These are phyloP conservation scores for Chenopodium quinoa DNA, from an alignment of 148 eudicot genomes.

Conservation along the genomic window DNA sequence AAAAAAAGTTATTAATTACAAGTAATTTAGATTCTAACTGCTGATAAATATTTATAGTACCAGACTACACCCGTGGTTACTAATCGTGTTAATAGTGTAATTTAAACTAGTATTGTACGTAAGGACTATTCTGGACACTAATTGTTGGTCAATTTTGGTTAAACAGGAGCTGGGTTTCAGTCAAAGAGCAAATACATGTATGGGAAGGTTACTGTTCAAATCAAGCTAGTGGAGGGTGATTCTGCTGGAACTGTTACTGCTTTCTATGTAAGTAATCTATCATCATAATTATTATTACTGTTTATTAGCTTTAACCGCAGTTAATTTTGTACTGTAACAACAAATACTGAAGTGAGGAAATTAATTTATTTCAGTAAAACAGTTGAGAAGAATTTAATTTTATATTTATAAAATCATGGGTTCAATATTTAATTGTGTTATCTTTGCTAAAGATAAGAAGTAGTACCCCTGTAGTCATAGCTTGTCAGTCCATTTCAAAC, in stretches of 20 bases:
- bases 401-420: too few relatives aligned
- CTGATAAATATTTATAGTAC: too few relatives aligned
- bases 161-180: conserved; percentile 82
- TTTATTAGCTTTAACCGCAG: not conserved
- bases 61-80: too few relatives aligned
- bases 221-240: conserved; percentile 86
- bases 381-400: not conserved
- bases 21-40: too few relatives aligned
- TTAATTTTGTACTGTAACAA: not conserved
- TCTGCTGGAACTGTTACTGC: conserved; percentile 96
- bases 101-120: not conserved
- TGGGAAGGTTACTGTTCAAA: conserved; percentile 69
- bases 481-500: not conserved
- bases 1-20: too few relatives aligned
- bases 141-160: not conserved
- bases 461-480: too few relatives aligned
- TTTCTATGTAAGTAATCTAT: conserved; percentile 54
- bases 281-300: too few relatives aligned
- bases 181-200: conserved; percentile 86
- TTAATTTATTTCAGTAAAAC: not conserved
- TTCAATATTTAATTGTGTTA: too few relatives aligned
- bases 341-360: not conserved
- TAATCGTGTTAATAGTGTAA: not conserved
- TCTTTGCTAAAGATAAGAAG: too few relatives aligned
- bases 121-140: not conserved